Percentiles rank a stretch among this genome's conserved stretches.
Evolutionary conservation across 768 basidiomycete species (phyloP).

Genomic region (Suillus luteus): DNA sequence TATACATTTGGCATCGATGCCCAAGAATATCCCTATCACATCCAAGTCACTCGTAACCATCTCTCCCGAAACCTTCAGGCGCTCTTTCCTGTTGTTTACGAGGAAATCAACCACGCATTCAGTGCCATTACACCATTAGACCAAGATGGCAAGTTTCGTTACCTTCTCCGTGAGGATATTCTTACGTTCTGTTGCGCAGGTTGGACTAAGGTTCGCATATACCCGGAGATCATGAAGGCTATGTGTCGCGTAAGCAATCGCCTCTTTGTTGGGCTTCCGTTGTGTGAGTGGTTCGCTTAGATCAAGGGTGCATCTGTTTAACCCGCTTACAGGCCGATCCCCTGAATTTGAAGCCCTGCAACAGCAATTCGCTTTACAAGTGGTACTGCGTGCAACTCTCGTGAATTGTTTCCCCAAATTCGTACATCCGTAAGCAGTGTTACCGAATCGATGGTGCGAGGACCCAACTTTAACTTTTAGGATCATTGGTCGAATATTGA

Average conservation of each 20-base stretch:
- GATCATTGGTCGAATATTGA: slow-evolving; percentile 35
- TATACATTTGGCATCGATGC: slow-evolving; percentile 40
- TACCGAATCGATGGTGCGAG: slow-evolving; percentile 10
- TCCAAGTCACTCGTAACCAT: slow-evolving; percentile 32
- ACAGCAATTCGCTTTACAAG: slow-evolving; percentile 37
- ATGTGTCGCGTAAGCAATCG: slow-evolving; percentile 43
- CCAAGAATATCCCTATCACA: slow-evolving; percentile 38
- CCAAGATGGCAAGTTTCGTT: slow-evolving; percentile 21
- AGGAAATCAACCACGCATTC: slow-evolving; percentile 37
- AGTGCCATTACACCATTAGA: slow-evolving; percentile 29
- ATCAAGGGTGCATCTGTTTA: slow-evolving; percentile 7
- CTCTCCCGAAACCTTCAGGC: slow-evolving; percentile 37
- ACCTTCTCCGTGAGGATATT: slow-evolving; percentile 17
- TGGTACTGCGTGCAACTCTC: slow-evolving; percentile 33
- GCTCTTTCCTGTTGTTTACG: slow-evolving; percentile 35
- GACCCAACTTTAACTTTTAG: slow-evolving; percentile 25
- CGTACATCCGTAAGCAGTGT: slow-evolving; percentile 34
- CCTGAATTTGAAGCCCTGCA: slow-evolving; percentile 38
- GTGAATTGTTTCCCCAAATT: slow-evolving; percentile 37
- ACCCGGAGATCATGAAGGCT: slow-evolving; percentile 32
- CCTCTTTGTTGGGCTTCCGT: slow-evolving; percentile 40
- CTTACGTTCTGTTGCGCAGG: slow-evolving; percentile 21
- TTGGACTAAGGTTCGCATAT: slow-evolving; percentile 33
- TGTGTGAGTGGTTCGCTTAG: slow-evolving; percentile 32
- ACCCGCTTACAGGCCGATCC: slow-evolving; percentile 34